Base-by-base conservation (phyloP, 306 rosid species). In the Cicer judaicum region DNA sequence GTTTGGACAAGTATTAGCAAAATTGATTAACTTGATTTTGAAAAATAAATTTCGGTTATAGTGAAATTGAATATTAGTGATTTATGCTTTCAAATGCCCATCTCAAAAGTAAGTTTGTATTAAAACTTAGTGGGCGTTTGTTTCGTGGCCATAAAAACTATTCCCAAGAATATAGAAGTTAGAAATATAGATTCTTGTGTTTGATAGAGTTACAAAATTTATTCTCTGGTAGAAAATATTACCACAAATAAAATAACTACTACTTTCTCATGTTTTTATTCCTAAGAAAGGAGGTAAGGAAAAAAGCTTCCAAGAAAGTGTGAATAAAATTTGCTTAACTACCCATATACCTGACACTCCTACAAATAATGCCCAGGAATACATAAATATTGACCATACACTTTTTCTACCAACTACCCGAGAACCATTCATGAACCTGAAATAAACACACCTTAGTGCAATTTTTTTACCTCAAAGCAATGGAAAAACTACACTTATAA, bases 31-130 rank as follows among this genome's bases (percentile, higher is more conserved):
- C 11, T 44, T 21, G 44, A 68, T 68, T 24, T 68, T 47, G 41
- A 38, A 47, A 47, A 68, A 68, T n/a, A 12, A 24, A 68, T 47
- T 68, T 68, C 29, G 73, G 24, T 29, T 8, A 65, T 18, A 43
- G 12, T 44, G 39, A 43, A 18, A 18, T 65, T 11, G 41, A 65
- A 47, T 24, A 21, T 57, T 47, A 19, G 54, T 44, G 19, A 66
- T 21, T 68, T 47, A 48, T 24, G 21, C 44, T 68, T 13, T 21
- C 44, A 47, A 67, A 67, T 19, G 13, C 21, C 21, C 24, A 63
- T 64, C 40, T 67, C 21, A 46, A 66, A 43, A 21, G 6, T 19
- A 66, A 16, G 29, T 43, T 18, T 19, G 34, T 10, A 18, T 2
- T 64, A 18, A 10, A 42, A 42, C 16, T 42, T 21, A 21, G 10